Percentiles rank a stretch among this genome's conserved stretches.
phyloP scores from a whole-genome alignment of 2,329 filamentous ascomycete species.

The Cytospora schulzeri region DNA sequence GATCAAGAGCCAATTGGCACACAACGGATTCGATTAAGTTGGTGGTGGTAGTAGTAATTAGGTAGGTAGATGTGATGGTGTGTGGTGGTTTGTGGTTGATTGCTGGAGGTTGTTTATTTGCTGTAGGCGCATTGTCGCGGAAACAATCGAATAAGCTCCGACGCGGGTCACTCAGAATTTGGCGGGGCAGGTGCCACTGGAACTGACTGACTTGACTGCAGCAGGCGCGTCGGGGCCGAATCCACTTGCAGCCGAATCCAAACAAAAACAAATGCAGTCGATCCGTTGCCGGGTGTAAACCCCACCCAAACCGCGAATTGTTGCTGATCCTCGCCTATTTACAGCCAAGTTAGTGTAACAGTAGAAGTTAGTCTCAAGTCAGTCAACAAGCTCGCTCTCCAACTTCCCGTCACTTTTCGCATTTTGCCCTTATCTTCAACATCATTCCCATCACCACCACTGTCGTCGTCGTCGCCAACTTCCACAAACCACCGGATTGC shows the following conservation, averaged over 20 bases:
- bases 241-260: not conserved
- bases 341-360: not conserved
- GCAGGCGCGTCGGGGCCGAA: not conserved
- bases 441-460: constrained; percentile 5
- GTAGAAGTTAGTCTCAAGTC: too few species aligned
- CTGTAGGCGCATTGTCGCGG: not conserved
- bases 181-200: constrained; percentile 16
- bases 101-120: not conserved
- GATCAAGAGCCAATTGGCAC: not conserved
- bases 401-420: not conserved
- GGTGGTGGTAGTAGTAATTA: not conserved
- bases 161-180: not conserved
- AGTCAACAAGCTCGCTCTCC: not conserved
- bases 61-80: not conserved
- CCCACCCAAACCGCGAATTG: not conserved
- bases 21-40: not conserved
- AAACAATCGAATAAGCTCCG: not conserved
- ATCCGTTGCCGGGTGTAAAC: constrained; percentile 15
- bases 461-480: constrained; percentile 10
- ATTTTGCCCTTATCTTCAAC: constrained; percentile 11
- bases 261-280: constrained; percentile 18
- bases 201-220: not conserved
- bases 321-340: not conserved
- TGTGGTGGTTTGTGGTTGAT: too few species aligned
- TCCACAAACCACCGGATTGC: not conserved